Evolutionary conservation across 345 rosid genomes (phyloP), one percentile per base, ranked within the genome.

Genomic region (Erucastrum elatum): DNA sequence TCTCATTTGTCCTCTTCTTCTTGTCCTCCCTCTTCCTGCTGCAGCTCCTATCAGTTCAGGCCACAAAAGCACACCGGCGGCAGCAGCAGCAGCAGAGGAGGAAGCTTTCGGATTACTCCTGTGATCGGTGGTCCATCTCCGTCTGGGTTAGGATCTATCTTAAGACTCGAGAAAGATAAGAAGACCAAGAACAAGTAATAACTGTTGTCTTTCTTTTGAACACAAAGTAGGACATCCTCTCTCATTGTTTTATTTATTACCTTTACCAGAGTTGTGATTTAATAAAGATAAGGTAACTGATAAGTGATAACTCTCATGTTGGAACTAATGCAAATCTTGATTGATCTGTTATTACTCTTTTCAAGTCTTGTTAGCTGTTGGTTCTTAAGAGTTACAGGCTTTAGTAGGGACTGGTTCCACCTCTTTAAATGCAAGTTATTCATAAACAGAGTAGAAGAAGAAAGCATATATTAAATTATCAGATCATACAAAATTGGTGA

Each of bases 61-160:
- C 87, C 81, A 13, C 87, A 83, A 21, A 88, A 85, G 81, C 84
- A 88, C 33, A 76, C 86, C 1, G 88, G 82, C 68, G 89, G 80
- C 78, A 78, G 44, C 16, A 44, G 75, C 26, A 15, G n/a, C 39
- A 46, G 62, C 26, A 17, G 60, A 55, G 82, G 83, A 49, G 87
- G 85, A 46, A 84, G 85, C 4, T 87, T 85, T 30, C 71, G 85
- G 81, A 83, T 86, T 0, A 75, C 83, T 84, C 93, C 90, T 6
- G 91, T 94, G 4, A 75, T 94, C 68, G 87, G 88, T 66, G 84
- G 91, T 29, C 90, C 96, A 9, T 84, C 92, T 60, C 88, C 90
- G 13, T 84, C 84, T 61, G 88, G 98, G 9, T 81, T 91, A 15
- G 94, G 90, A 58, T 88, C 90, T 12, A 80, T 90, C 30, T 77